Evolutionary conservation across 768 basidiomycete species (phyloP).

Genomic region (Termitomyces sp.): DNA sequence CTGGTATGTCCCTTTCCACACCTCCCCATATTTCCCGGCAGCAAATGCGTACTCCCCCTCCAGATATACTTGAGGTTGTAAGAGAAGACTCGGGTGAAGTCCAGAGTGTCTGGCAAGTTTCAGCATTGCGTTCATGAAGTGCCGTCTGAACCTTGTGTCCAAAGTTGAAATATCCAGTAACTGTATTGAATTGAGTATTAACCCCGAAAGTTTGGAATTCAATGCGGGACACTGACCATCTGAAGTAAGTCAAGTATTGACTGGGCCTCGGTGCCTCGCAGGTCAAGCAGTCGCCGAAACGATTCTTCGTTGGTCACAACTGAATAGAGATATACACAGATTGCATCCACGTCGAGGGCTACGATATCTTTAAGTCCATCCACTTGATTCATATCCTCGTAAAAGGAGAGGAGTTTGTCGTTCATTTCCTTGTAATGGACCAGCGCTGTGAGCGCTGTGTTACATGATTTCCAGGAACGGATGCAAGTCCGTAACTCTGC

Average conservation of each 20-base stretch:
- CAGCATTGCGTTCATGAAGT: conserved; percentile 12
- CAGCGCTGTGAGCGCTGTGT: neutral
- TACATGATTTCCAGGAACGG: conserved; percentile 2
- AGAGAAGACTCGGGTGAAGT: conserved; percentile 22
- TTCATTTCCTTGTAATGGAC: neutral
- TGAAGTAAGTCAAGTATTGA: conserved; percentile 13
- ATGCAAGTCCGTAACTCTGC: neutral
- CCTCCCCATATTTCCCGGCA: conserved; percentile 25
- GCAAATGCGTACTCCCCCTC: conserved; percentile 14
- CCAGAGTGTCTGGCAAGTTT: conserved; percentile 24
- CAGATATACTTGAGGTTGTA: conserved; percentile 6
- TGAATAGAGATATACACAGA: conserved; percentile 5
- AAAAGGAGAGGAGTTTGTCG: conserved; percentile 4
- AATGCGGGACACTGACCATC: neutral
- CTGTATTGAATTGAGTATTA: neutral
- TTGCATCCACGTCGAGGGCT: conserved; percentile 9
- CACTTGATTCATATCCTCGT: neutral
- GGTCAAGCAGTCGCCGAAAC: neutral
- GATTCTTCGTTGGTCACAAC: neutral
- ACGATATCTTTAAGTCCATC: conserved; percentile 1
- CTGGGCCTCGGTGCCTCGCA: conserved; percentile 4
- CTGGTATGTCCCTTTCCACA: conserved; percentile 23
- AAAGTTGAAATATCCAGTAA: conserved; percentile 8
- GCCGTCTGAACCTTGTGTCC: conserved; percentile 5
- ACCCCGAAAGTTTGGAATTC: too few species aligned